Evolutionary conservation across 768 basidiomycete species (phyloP).

Genomic region (Floccularia luteovirens): DNA sequence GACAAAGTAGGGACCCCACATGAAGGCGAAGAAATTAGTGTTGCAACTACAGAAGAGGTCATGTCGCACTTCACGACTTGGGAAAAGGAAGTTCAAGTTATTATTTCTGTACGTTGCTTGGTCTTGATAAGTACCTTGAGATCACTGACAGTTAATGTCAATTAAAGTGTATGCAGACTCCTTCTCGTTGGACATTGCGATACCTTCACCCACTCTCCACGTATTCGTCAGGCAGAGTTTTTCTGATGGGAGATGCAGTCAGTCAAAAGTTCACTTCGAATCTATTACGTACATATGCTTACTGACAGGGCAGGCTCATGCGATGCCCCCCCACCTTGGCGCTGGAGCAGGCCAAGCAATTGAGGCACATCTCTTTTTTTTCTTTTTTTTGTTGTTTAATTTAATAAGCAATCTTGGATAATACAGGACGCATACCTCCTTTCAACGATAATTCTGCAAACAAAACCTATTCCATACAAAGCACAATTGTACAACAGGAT

Average conservation of each 20-base stretch:
- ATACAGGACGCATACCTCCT: neutral
- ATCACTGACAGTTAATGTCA: neutral
- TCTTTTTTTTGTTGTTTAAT: neutral
- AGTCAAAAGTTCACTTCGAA: neutral
- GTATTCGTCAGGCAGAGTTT: constrained; percentile 9
- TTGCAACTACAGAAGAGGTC: constrained; percentile 18
- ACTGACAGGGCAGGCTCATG: neutral
- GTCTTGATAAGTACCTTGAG: too few relatives aligned
- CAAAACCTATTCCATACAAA: neutral
- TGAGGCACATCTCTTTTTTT: neutral
- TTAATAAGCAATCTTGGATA: too few relatives aligned
- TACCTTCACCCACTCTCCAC: constrained; percentile 11
- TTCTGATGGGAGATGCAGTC: constrained; percentile 17
- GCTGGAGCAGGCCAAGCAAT: neutral
- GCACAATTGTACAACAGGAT: neutral
- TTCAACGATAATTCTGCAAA: neutral
- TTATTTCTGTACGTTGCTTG: constrained; percentile 12
- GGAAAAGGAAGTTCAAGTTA: constrained; percentile 18
- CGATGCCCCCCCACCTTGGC: neutral
- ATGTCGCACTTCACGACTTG: constrained; percentile 14
- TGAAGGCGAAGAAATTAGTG: constrained; percentile 17
- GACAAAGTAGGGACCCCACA: constrained; percentile 14
- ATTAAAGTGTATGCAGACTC: constrained; percentile 9
- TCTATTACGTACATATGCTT: neutral
- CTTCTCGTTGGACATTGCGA: constrained; percentile 14